phyloP scores from a whole-genome alignment of 2,329 filamentous ascomycete species.

The Fusarium palustre region DNA sequence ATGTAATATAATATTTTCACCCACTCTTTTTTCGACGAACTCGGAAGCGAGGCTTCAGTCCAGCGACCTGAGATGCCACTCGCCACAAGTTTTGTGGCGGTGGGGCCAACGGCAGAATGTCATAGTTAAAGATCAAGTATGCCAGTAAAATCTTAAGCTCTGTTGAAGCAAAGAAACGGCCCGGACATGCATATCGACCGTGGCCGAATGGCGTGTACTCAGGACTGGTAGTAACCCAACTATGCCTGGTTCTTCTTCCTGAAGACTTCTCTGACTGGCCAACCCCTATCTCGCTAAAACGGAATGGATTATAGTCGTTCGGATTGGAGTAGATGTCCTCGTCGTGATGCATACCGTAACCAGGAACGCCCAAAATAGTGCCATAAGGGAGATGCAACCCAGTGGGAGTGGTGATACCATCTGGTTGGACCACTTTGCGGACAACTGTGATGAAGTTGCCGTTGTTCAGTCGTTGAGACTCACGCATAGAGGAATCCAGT shows the following conservation, averaged over 20 bases:
- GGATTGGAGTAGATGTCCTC: neutral
- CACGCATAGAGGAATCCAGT: slow-evolving; percentile 1
- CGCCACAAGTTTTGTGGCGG: neutral
- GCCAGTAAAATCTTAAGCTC: neutral
- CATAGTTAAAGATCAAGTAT: slow-evolving; percentile 1
- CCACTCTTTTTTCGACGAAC: neutral
- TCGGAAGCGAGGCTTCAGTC: neutral
- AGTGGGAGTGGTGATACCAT: neutral
- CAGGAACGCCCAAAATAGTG: neutral
- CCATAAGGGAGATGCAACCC: neutral
- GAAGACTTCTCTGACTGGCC: neutral
- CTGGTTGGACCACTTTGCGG: neutral
- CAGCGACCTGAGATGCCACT: neutral
- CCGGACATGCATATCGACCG: neutral
- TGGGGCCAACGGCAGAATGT: neutral
- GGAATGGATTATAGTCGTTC: neutral
- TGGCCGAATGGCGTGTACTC: slow-evolving; percentile 2
- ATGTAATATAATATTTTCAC: neutral
- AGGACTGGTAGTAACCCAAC: slow-evolving; percentile 1
- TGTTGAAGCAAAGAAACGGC: slow-evolving; percentile 3
- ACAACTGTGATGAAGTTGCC: neutral
- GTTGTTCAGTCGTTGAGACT: slow-evolving; percentile 2
- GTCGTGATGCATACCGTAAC: neutral
- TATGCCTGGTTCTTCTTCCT: neutral
- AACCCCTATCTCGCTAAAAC: neutral